Conservation (phyloP, 2,329 filamentous ascomycete genomes). For the Reticulascus tulasneorum region DNA sequence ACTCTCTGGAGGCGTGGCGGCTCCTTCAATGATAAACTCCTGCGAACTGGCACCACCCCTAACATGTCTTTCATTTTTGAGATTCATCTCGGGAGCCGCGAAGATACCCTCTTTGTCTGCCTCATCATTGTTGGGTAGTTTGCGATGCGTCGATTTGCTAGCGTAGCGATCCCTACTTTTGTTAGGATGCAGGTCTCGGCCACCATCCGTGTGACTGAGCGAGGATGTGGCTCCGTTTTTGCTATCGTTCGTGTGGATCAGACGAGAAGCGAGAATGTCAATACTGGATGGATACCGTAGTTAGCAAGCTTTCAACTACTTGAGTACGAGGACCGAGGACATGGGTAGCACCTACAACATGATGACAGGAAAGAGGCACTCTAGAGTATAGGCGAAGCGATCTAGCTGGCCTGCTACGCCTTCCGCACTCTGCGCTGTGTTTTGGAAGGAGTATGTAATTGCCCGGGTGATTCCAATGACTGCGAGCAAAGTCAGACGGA, state of each 20-base stretch:
- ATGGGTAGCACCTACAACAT: slow-evolving; percentile 31
- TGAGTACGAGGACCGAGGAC: fast-evolving
- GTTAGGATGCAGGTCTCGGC: no score
- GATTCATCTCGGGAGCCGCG: no score
- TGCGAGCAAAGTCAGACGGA: slow-evolving; percentile 32
- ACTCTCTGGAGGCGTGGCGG: no score
- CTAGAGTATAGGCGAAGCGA: slow-evolving; percentile 36
- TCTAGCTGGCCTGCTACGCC: slow-evolving; percentile 33
- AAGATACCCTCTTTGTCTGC: no score
- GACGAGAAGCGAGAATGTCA: slow-evolving; percentile 29
- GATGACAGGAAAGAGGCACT: slow-evolving; percentile 37
- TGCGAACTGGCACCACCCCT: no score
- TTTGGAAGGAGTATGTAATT: slow-evolving; percentile 36
- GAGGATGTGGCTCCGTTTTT: no score
- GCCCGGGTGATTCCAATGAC: slow-evolving; percentile 34
- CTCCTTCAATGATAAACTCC: no score
- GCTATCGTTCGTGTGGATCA: slow-evolving; percentile 20
- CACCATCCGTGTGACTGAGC: no score
- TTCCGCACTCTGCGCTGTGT: slow-evolving; percentile 29
- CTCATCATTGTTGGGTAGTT: no score
- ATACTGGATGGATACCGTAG: slow-evolving; percentile 16
- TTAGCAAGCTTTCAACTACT: not conserved
- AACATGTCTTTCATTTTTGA: no score
- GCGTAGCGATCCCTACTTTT: no score
- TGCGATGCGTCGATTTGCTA: no score